Percentiles rank a stretch among this genome's conserved stretches.
These are phyloP conservation scores for Phytophthora brassicae DNA, from an alignment of 352 stramenopile genomes.

Conservation along the genomic window DNA sequence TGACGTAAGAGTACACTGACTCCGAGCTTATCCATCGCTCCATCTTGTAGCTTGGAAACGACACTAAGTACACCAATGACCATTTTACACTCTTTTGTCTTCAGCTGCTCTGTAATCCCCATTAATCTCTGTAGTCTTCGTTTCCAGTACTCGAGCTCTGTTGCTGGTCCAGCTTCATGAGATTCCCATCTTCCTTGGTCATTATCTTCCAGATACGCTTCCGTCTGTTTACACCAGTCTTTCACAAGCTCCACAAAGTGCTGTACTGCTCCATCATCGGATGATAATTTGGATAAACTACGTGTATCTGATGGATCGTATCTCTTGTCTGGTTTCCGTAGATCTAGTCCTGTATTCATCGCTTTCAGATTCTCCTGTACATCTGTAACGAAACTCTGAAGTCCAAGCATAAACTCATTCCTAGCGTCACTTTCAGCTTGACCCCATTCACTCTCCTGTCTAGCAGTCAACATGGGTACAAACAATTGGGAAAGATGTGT, in stretches of 20 bases:
- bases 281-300: conserved; percentile 67
- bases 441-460: conserved; percentile 56
- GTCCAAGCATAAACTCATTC: conserved; percentile 83
- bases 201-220: conserved; percentile 85
- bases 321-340: conserved; percentile 85
- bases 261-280: conserved; percentile 65
- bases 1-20: conserved; percentile 63
- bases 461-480: conserved; percentile 47
- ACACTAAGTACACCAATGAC: conserved; percentile 83
- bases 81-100: conserved; percentile 89
- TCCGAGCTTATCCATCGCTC: conserved; percentile 60
- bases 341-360: conserved; percentile 86
- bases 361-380: conserved; percentile 90
- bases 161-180: conserved; percentile 76
- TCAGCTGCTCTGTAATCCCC: conserved; percentile 89
- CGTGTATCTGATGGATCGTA: conserved; percentile 74
- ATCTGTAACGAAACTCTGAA: conserved; percentile 81
- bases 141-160: conserved; percentile 89
- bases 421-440: conserved; percentile 61
- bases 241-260: conserved; percentile 89
- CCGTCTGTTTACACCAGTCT: conserved; percentile 88
- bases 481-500: conserved; percentile 76
- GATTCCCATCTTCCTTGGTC: conserved; percentile 82
- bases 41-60: conserved; percentile 79
- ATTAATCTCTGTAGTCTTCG: conserved; percentile 79